These are phyloP conservation scores for Trametes cingulata DNA, from an alignment of 768 basidiomycete genomes.

Conservation along the genomic window DNA sequence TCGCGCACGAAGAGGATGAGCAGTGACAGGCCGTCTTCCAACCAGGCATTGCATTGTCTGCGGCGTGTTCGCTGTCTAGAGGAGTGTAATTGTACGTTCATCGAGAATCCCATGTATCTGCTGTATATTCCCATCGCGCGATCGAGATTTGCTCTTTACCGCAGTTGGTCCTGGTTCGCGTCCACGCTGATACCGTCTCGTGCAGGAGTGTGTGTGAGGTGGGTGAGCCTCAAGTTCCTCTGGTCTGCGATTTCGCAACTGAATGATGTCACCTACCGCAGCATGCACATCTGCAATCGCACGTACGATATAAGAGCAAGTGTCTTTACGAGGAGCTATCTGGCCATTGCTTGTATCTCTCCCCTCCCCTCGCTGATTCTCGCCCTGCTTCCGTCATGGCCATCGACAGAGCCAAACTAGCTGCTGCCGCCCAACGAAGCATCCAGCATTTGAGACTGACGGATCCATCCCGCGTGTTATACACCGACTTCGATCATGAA, in stretches of 20 bases:
- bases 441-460: not conserved
- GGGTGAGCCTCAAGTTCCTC: too few relatives aligned
- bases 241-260: too few relatives aligned
- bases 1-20: not conserved
- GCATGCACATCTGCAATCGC: too few relatives aligned
- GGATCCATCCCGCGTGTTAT: not conserved
- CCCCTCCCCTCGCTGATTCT: not conserved
- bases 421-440: not conserved
- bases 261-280: too few relatives aligned
- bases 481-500: conserved; percentile 10
- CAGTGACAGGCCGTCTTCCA: too few relatives aligned
- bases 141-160: too few relatives aligned
- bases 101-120: too few relatives aligned
- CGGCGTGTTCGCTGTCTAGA: not conserved
- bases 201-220: too few relatives aligned
- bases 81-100: not conserved
- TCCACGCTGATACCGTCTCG: too few relatives aligned
- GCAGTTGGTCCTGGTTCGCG: too few relatives aligned
- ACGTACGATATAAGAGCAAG: not conserved
- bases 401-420: not conserved
- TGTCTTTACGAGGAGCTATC: not conserved
- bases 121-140: too few relatives aligned
- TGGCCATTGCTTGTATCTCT: not conserved
- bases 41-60: not conserved
- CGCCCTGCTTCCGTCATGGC: not conserved